Conservation (phyloP, 2,329 filamentous ascomycete genomes). For the Cyanodermella asteris region DNA sequence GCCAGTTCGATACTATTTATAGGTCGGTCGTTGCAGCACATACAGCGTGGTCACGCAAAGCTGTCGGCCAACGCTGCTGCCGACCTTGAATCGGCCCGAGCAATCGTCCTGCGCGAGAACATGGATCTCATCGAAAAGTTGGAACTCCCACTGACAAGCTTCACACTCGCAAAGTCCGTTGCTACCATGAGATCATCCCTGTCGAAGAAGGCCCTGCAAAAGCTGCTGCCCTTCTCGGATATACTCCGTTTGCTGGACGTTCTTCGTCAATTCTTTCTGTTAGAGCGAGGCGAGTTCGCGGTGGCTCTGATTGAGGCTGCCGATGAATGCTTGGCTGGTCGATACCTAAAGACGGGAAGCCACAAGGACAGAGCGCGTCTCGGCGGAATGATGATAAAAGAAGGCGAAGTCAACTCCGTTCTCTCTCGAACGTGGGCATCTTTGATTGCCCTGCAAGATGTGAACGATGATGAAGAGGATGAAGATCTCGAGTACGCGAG, state of each 20-base stretch:
- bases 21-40: constrained; percentile 70
- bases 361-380: constrained; percentile 32
- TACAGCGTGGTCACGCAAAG: constrained; percentile 23
- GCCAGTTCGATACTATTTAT: constrained; percentile 76
- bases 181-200: constrained; percentile 58
- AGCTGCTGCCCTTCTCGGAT: constrained; percentile 53
- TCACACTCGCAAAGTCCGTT: constrained; percentile 49
- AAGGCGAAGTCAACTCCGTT: constrained; percentile 62
- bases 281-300: constrained; percentile 79
- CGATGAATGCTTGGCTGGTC: constrained; percentile 53
- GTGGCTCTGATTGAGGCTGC: constrained; percentile 69
- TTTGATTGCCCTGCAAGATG: constrained; percentile 50
- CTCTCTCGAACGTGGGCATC: constrained; percentile 59
- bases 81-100: constrained; percentile 34
- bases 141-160: constrained; percentile 52
- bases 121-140: constrained; percentile 43
- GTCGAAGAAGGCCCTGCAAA: constrained; percentile 64
- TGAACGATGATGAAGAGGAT: constrained; percentile 49
- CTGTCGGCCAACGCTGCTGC: constrained; percentile 10
- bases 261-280: constrained; percentile 66
- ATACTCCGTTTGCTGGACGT: constrained; percentile 59
- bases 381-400: constrained; percentile 50
- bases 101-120: too few relatives aligned
- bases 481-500: constrained; percentile 67
- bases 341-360: constrained; percentile 35